Base-by-base conservation (phyloP, 305 asterid species). In the Coffea humblotiana region DNA sequence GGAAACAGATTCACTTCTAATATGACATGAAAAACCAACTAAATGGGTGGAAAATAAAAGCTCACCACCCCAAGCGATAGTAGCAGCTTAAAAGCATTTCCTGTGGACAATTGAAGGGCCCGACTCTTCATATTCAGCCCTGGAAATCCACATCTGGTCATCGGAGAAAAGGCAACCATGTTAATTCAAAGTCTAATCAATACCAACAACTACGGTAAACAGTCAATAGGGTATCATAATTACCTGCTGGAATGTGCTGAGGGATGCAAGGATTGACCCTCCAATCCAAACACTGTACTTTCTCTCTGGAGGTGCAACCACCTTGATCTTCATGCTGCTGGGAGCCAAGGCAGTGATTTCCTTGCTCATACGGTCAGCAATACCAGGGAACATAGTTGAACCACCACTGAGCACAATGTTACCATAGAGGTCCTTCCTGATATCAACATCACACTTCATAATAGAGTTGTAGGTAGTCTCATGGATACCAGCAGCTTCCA, bases 231-330 rank as follows among this genome's bases (percentile, higher is more conserved):
- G 19, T 35, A 16, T 16, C 13, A 67, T 40, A 12, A 65, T 76
- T 43, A 88, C 93, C 91, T 90, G 93, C 78, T 90, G 90, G 92
- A 90, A 90, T 79, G 94, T 88, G 87, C 94, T 90, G 82, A 90
- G 94, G 66, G 94, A 90, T 58, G 94, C 94, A 81, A 90, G 91
- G 80, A 90, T 90, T 67, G 94, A 90, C 56, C 94, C 94, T 85
- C 93, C 93, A 66, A 89, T 89, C 93, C 93, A 89, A 84, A 89
- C 93, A 88, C 93, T 89, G 88, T 89, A 89, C 78, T 89, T 89
- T 60, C 93, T 88, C 85, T 89, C 93, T 0, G 93, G 93, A 51
- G 93, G 93, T 8, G 93, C 91, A 79, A 89, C 93, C 67, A 89
- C 92, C 89, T 89, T 89, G 71, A 89, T 89, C 82, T 87, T 89